These are phyloP conservation scores for Suhomyces sp. DNA, from an alignment of 805 yeast species.

Conservation along the genomic window DNA sequence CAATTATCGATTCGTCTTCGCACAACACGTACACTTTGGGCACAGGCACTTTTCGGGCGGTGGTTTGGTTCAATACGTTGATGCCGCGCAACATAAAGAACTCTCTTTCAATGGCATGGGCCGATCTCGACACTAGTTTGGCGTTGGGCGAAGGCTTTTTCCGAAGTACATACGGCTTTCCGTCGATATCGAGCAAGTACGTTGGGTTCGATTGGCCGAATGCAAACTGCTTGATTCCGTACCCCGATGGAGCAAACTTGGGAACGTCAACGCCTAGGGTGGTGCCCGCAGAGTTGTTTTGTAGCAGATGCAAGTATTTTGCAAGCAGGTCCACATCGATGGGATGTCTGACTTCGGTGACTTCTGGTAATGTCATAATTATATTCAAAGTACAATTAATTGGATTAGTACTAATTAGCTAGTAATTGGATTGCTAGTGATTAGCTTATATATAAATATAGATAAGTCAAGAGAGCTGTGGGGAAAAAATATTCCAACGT, in stretches of 20 bases:
- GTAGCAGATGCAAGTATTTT: conserved; percentile 16
- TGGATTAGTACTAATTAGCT: too few relatives aligned
- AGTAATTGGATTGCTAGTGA: too few relatives aligned
- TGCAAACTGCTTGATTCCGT: conserved; percentile 47
- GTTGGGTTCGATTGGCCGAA: conserved; percentile 68
- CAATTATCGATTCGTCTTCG: conserved; percentile 53
- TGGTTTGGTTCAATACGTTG: conserved; percentile 20
- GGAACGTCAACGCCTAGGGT: conserved; percentile 23
- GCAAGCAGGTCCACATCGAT: conserved; percentile 25
- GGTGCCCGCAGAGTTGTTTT: not conserved
- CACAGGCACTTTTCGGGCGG: conserved; percentile 44
- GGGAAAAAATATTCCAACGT: not conserved
- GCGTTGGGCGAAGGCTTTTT: conserved; percentile 54
- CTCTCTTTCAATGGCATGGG: conserved; percentile 64
- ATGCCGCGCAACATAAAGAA: conserved; percentile 47
- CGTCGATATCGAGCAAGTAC: conserved; percentile 43
- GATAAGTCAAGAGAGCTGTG: not conserved
- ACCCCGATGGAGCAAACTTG: conserved; percentile 14
- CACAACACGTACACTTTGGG: conserved; percentile 51
- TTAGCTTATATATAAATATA: not conserved
- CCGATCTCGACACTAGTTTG: conserved; percentile 50
- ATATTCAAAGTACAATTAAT: too few relatives aligned
- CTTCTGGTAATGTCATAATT: conserved; percentile 17
- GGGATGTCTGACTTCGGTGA: conserved; percentile 35
- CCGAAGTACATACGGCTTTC: conserved; percentile 46